Conservation (phyloP, 208 protist species). For the Wallacemonas sp. region DNA sequence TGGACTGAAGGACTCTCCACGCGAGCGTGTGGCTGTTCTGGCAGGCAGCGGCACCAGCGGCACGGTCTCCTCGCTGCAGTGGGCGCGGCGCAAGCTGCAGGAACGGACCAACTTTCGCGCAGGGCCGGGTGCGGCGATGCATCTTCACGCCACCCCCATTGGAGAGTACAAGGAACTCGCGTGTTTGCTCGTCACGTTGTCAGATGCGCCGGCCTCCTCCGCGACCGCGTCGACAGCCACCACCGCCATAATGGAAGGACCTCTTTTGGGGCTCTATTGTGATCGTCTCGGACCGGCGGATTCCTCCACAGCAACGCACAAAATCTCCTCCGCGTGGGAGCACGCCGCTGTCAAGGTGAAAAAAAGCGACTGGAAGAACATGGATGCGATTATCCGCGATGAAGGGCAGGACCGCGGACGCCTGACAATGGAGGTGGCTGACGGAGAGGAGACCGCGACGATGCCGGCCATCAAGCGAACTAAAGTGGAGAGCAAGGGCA, state of each 20-base stretch:
- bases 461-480: neutral
- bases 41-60: neutral
- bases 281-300: neutral
- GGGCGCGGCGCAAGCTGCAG: constrained; percentile 1
- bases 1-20: neutral
- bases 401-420: constrained; percentile 11
- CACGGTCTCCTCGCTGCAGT: neutral
- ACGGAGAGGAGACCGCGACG: neutral
- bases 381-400: constrained; percentile 42
- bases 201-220: neutral
- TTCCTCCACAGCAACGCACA: neutral
- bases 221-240: neutral
- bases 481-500: constrained; percentile 2
- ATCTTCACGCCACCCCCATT: constrained; percentile 27
- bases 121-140: neutral
- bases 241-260: neutral
- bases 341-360: constrained; percentile 20
- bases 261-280: constrained; percentile 22
- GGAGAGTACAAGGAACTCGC: constrained; percentile 35
- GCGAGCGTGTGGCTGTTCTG: neutral
- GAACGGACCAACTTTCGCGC: neutral
- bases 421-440: neutral
- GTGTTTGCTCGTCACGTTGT: constrained; percentile 30
- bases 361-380: constrained; percentile 52
- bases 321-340: constrained; percentile 4